phyloP scores from a whole-genome alignment of 2,329 filamentous ascomycete genomes.

The Sporothrix globosa region DNA sequence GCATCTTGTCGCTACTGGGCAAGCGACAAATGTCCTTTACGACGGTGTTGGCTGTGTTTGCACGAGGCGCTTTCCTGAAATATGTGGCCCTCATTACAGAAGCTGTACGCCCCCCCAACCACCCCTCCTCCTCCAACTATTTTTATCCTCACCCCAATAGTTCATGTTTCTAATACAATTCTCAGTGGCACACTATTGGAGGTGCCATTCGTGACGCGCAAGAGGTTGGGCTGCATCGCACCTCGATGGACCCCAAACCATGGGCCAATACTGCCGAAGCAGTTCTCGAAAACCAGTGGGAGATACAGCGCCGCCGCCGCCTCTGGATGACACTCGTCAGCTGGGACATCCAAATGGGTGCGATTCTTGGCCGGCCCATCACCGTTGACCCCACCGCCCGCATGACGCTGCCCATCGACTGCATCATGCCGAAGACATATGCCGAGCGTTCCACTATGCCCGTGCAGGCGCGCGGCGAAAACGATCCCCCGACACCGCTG shows the following conservation, averaged over 20 bases:
- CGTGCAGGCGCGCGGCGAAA: slow-evolving; percentile 52
- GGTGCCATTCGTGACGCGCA: slow-evolving; percentile 64
- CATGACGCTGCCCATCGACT: slow-evolving; percentile 58
- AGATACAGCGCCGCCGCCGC: slow-evolving; percentile 58
- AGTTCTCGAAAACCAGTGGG: slow-evolving; percentile 61
- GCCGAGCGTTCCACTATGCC: slow-evolving; percentile 52
- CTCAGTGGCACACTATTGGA: slow-evolving; percentile 59
- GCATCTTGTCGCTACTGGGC: slow-evolving; percentile 58
- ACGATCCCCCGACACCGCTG: slow-evolving; percentile 61
- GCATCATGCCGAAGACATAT: slow-evolving; percentile 47
- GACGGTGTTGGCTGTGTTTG: slow-evolving; percentile 61
- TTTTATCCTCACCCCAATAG: neutral
- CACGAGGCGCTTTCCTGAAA: slow-evolving; percentile 61
- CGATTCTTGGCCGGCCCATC: slow-evolving; percentile 59
- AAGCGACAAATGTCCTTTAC: slow-evolving; percentile 60
- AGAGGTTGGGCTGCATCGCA: slow-evolving; percentile 63
- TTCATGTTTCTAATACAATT: neutral
- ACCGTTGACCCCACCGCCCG: slow-evolving; percentile 55
- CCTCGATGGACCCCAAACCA: slow-evolving; percentile 56
- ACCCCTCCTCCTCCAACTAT: neutral
- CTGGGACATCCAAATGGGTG: slow-evolving; percentile 60
- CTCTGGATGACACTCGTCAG: slow-evolving; percentile 59
- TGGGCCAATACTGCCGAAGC: slow-evolving; percentile 52
- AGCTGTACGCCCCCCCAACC: slow-evolving; percentile 46
- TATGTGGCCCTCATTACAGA: slow-evolving; percentile 63